A percentile compares a stretch with the other conserved stretches of the same genome.
Conservation (phyloP, 2,329 filamentous ascomycete species). For the Alternaria consortialis region DNA sequence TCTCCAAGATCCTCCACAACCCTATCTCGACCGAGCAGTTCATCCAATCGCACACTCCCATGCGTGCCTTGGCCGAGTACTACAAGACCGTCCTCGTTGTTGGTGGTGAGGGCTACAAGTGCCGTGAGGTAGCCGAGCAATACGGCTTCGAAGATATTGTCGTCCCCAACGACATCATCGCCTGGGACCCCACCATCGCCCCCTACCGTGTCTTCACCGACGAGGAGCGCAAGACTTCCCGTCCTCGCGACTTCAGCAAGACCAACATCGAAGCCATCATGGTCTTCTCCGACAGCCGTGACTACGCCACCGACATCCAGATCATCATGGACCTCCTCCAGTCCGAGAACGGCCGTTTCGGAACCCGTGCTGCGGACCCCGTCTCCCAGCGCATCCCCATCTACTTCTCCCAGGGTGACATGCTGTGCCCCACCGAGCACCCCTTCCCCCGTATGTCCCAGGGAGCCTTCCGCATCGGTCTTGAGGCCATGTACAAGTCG, state of each 20-base stretch:
- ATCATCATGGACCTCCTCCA: slow-evolving; percentile 78
- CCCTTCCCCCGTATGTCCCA: slow-evolving; percentile 75
- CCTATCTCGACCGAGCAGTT: slow-evolving; percentile 76
- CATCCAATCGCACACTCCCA: slow-evolving; percentile 80
- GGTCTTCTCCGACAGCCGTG: slow-evolving; percentile 77
- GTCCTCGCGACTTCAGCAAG: slow-evolving; percentile 76
- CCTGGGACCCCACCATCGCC: slow-evolving; percentile 73
- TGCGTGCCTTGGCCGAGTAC: slow-evolving; percentile 79
- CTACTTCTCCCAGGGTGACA: slow-evolving; percentile 74
- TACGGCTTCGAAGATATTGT: slow-evolving; percentile 79
- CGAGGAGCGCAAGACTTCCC: slow-evolving; percentile 72
- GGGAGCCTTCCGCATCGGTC: slow-evolving; percentile 76
- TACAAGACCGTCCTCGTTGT: slow-evolving; percentile 79
- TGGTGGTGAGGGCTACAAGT: slow-evolving; percentile 78
- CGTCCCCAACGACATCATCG: slow-evolving; percentile 77
- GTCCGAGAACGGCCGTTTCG: slow-evolving; percentile 71
- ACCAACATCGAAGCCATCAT: slow-evolving; percentile 77
- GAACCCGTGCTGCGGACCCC: slow-evolving; percentile 72
- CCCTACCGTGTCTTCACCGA: slow-evolving; percentile 74
- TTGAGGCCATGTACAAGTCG: slow-evolving; percentile 77
- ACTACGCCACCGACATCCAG: slow-evolving; percentile 79
- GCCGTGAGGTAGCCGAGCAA: slow-evolving; percentile 75
- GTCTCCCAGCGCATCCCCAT: slow-evolving; percentile 73
- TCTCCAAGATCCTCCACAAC: slow-evolving; percentile 71
- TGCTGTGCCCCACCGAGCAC: slow-evolving; percentile 68